phyloP scores from a whole-genome alignment of 495 filamentous ascomycete species.

The Penicillium cinerascens region DNA sequence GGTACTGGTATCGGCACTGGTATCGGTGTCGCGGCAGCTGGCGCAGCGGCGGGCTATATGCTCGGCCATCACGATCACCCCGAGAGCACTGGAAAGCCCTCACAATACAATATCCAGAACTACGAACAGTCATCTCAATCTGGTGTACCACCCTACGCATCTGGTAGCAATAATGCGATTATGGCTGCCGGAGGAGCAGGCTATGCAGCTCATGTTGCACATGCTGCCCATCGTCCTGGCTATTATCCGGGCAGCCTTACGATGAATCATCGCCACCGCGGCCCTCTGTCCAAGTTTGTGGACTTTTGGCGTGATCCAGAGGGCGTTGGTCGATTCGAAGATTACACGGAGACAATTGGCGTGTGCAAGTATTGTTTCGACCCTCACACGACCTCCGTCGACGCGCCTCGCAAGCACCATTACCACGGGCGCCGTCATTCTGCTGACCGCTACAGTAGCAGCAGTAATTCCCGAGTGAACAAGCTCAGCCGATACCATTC shows the following conservation, averaged over 20 bases:
- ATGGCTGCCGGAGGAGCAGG: constrained; percentile 49
- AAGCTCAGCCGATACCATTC: constrained; percentile 57
- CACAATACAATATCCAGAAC: constrained; percentile 31
- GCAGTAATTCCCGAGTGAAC: constrained; percentile 42
- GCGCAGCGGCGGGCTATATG: constrained; percentile 50
- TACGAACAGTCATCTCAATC: constrained; percentile 28
- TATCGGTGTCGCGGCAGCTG: constrained; percentile 43
- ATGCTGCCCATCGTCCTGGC: constrained; percentile 25
- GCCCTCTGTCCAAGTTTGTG: constrained; percentile 54
- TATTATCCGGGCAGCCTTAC: constrained; percentile 36
- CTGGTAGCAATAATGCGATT: constrained; percentile 34
- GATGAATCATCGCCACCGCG: constrained; percentile 47
- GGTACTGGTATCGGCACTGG: constrained; percentile 35
- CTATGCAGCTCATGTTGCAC: constrained; percentile 38
- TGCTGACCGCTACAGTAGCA: constrained; percentile 45
- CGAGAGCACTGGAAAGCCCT: constrained; percentile 27
- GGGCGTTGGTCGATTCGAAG: constrained; percentile 66
- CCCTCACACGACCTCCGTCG: constrained; percentile 52
- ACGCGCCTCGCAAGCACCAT: constrained; percentile 66
- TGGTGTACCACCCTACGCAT: constrained; percentile 27
- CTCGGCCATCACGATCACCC: constrained; percentile 38
- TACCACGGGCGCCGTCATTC: constrained; percentile 43
- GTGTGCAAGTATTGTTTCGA: constrained; percentile 68
- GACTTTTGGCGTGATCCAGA: constrained; percentile 67
- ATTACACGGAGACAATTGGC: constrained; percentile 70